Evolutionary conservation across 202 grass and related monocot species (phyloP), one percentile per base, ranked within the genome.

Genomic region (Zizania palustris): DNA sequence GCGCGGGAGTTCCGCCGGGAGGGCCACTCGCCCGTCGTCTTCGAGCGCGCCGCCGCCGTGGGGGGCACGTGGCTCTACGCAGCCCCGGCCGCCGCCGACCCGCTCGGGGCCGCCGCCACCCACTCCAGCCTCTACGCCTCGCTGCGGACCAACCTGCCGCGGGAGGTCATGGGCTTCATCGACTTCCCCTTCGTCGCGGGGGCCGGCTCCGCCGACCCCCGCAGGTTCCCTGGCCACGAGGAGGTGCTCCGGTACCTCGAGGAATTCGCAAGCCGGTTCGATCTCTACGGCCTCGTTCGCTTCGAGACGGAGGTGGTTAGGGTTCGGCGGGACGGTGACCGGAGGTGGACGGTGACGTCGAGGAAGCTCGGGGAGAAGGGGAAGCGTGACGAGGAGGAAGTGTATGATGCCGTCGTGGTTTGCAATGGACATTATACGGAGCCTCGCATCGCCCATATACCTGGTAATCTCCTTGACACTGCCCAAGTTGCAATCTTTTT

Each of bases 231-330:
- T 0, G 83, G 85, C 2, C 95, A 94, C 65, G 44, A 79, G 42
- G 95, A 97, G 85, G 89, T 97, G 60, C 89, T 97, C 15, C 70
- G 89, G 4, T 94, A 97, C 65, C 80, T 97, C 21, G 77, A 97
- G 85, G 87, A 65, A 51, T 97, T 97, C 10, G 82, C 85, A 9
- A 55, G 73, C 61, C 77, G 87, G 40, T 98, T 98, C 45, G 70
- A 90, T 39, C 78, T 95, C 42, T 58, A 77, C 69, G 63, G 62
- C 3, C 50, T 90, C 45, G 35, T 98, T 54, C 77, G 85, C 45
- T 98, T 92, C 50, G 64, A 78, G 81, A 95, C 89, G 13, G 89
- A 95, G 91, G 91, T 98, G 21, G 45, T 85, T 9, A 63, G 58
- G 13, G 83, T 95, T 46, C 63, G 85, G 60, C 87, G 85, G 85